Evolutionary conservation across 2,329 filamentous ascomycete genomes (phyloP).

Genomic region (Aspergillus fischeri): DNA sequence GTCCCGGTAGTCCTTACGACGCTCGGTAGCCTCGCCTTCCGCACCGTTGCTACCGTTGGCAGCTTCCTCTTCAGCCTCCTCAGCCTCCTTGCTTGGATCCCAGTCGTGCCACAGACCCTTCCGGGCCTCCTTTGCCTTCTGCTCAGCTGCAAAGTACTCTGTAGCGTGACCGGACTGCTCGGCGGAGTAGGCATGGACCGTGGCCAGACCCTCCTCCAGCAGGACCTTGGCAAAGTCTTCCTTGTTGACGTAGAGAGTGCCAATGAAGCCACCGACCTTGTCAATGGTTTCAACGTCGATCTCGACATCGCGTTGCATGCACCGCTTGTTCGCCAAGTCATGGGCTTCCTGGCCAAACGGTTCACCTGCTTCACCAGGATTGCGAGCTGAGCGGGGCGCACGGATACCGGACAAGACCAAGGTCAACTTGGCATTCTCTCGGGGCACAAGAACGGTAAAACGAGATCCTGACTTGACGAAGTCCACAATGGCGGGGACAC

Average conservation of each 20-base stretch:
- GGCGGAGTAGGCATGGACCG: constrained; percentile 90
- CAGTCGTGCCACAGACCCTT: constrained; percentile 93
- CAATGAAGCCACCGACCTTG: constrained; percentile 97
- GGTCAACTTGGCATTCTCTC: constrained; percentile 90
- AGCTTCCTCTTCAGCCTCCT: constrained; percentile 51
- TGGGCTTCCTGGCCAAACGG: constrained; percentile 93
- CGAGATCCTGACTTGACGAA: constrained; percentile 97
- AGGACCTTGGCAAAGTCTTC: constrained; percentile 93
- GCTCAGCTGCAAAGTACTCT: constrained; percentile 83
- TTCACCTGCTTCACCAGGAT: constrained; percentile 75
- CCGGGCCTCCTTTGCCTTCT: constrained; percentile 79
- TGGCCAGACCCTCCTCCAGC: constrained; percentile 88
- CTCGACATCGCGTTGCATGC: constrained; percentile 92
- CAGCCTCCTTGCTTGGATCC: constrained; percentile 81
- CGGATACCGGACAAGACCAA: constrained; percentile 92
- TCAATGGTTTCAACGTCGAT: constrained; percentile 93
- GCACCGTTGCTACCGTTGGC: constrained; percentile 47
- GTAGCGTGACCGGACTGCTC: constrained; percentile 88
- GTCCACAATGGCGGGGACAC: constrained; percentile 88
- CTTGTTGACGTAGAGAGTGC: constrained; percentile 85
- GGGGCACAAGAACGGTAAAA: constrained; percentile 86
- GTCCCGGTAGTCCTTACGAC: constrained; percentile 88
- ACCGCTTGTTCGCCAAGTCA: constrained; percentile 82
- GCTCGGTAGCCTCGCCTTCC: constrained; percentile 54
- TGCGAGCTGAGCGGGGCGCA: constrained; percentile 79